Base-by-base conservation (phyloP, 2,329 filamentous ascomycete genomes). In the Apiospora koreana region DNA sequence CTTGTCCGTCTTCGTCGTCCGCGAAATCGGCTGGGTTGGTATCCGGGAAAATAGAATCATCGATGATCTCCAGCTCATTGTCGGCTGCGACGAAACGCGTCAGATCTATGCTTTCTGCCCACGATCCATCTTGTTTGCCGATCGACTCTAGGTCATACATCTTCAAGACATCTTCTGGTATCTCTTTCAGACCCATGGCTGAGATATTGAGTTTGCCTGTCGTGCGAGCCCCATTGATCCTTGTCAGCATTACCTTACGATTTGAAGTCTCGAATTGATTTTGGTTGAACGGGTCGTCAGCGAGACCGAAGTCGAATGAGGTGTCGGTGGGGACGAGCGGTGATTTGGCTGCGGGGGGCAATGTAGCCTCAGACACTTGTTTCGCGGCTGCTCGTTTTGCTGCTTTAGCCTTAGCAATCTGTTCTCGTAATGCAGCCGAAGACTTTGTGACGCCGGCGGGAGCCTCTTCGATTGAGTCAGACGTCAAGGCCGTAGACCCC, bases 21-120 rank as follows among this genome's bases (percentile, higher is more conserved):
- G 88, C 86, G 48, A 89, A 79, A 23, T 88, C 84, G 12, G 86
- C 83, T 0, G 88, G 85, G 45, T 86, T 84, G 25, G 86, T 81
- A 75, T 98, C 94, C 0, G 95, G 95, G 75, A 98, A 98, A 23
- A 94, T 84, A 1, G 85, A 83, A 23, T 96, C 93, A 2, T 90
- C 88, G 43, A 98, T 85, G 42, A 85, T 84, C 76, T 93, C 90
- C 65, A 99, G 81, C 76, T 97, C 93, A 77, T 99, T 98, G 77
- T 97, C 94, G 10, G 95, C 94, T 7, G 93, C 94, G 73, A 96
- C 89, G 67, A 98, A 90, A 72, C 92, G 90, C 0, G 91, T 92
- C 64, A 98, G 83, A 77, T 98, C 95, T 14, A 98, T 94, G 71
- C 93, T 92, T 80, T 98, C 95, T 1, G 94, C 94, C 96, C 96